phyloP scores from a whole-genome alignment of 305 asterid species.

The Nicotiana rustica region DNA sequence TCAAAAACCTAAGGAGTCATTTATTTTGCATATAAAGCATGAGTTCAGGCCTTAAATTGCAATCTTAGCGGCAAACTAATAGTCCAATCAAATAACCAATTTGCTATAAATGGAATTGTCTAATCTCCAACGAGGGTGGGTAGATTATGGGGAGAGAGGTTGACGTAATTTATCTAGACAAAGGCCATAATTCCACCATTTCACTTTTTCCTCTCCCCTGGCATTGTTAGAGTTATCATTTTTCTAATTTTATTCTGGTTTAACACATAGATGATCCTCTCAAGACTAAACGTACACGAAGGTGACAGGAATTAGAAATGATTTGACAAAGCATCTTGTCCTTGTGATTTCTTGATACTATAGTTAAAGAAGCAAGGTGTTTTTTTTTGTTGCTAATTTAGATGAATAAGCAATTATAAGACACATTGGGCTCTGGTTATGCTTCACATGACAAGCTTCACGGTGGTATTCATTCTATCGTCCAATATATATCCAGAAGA shows the following conservation, averaged over 20 bases:
- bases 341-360: neutral
- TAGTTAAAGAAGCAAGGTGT: neutral
- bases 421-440: neutral
- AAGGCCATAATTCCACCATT: neutral
- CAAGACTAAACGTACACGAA: neutral
- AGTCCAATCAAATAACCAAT: constrained; percentile 17
- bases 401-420: neutral
- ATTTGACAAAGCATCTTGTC: constrained; percentile 17
- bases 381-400: neutral
- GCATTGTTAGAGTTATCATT: constrained; percentile 2
- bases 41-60: constrained; percentile 25
- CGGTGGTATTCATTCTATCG: neutral
- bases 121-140: neutral
- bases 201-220: neutral
- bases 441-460: constrained; percentile 13
- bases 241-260: constrained; percentile 7
- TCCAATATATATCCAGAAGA: neutral
- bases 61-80: neutral
- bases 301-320: constrained; percentile 8
- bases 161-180: neutral
- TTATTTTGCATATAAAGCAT: constrained; percentile 10
- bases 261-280: constrained; percentile 17
- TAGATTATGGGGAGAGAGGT: neutral
- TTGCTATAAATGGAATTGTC: constrained; percentile 14
- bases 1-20: neutral